Conservation (phyloP, 371 early-diverging fungal species). For the Mucor piriformis region DNA sequence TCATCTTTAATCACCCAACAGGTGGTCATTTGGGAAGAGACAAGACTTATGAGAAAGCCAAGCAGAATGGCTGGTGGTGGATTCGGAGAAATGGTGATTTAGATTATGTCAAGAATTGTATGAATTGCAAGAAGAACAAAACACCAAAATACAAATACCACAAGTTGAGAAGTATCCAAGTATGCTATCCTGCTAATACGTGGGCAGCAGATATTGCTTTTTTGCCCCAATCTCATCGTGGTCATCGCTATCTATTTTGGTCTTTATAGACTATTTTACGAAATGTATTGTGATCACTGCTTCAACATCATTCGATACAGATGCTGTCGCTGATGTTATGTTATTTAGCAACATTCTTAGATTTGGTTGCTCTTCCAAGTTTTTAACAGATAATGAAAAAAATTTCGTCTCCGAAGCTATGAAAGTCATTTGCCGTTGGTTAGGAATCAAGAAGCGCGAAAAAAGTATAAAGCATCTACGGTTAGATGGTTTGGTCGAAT, state of each 20-base stretch:
- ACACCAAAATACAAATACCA: neutral
- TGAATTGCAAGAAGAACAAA: constrained; percentile 9
- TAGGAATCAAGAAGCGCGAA: constrained; percentile 10
- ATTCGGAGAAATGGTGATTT: constrained; percentile 1
- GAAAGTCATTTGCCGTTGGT: constrained; percentile 1
- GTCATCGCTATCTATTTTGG: constrained; percentile 23
- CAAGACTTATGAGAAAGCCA: constrained; percentile 14
- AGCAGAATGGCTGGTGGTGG: constrained; percentile 13
- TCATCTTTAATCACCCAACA: neutral
- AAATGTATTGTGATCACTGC: constrained; percentile 19
- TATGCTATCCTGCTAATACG: constrained; percentile 7
- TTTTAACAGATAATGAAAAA: constrained; percentile 23
- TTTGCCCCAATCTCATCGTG: constrained; percentile 9
- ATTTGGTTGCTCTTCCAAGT: neutral
- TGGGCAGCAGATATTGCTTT: constrained; percentile 30
- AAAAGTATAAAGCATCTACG: constrained; percentile 26
- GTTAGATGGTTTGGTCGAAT: constrained; percentile 21
- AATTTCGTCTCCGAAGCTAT: constrained; percentile 18
- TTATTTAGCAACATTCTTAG: constrained; percentile 4
- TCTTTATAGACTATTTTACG: constrained; percentile 24
- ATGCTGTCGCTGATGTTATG: neutral
- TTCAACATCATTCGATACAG: neutral
- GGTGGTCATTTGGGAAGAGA: constrained; percentile 21
- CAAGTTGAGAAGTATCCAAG: constrained; percentile 7
- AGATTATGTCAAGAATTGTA: neutral